Conservation (phyloP, 345 rosid genomes). For the Camelina hispida region DNA sequence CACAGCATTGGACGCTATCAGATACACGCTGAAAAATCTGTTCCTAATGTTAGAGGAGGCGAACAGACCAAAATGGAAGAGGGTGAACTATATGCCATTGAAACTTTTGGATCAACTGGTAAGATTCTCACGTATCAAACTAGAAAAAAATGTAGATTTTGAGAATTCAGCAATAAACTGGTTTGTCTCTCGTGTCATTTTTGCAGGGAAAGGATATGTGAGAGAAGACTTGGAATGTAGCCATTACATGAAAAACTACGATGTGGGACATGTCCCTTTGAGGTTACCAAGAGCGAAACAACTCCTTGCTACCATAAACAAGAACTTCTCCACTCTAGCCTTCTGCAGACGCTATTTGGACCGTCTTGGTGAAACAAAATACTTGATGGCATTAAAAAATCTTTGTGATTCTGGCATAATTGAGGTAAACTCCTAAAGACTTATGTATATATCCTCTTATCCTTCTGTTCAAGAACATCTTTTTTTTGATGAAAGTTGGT, state of each 20-base stretch:
- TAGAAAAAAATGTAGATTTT: background rate
- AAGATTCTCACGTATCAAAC: background rate
- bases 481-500: conserved; percentile 6
- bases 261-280: conserved; percentile 76
- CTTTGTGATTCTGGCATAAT: conserved; percentile 80
- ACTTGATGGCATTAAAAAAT: conserved; percentile 91
- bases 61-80: conserved; percentile 99
- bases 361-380: conserved; percentile 90
- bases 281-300: conserved; percentile 94
- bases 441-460: background rate
- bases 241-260: conserved; percentile 90
- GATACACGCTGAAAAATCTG: conserved; percentile 94
- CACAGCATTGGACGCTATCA: conserved; percentile 83
- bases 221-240: conserved; percentile 97
- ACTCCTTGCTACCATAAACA: conserved; percentile 84
- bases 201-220: conserved; percentile 86
- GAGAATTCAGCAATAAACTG: background rate
- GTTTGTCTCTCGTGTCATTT: background rate
- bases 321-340: conserved; percentile 88
- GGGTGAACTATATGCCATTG: conserved; percentile 93
- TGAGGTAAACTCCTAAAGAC: conserved; percentile 54
- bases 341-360: conserved; percentile 94
- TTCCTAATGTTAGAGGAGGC: conserved; percentile 93
- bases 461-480: background rate
- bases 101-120: conserved; percentile 97